phyloP scores from a whole-genome alignment of 345 rosid species.

The Kernera saxatilis region DNA sequence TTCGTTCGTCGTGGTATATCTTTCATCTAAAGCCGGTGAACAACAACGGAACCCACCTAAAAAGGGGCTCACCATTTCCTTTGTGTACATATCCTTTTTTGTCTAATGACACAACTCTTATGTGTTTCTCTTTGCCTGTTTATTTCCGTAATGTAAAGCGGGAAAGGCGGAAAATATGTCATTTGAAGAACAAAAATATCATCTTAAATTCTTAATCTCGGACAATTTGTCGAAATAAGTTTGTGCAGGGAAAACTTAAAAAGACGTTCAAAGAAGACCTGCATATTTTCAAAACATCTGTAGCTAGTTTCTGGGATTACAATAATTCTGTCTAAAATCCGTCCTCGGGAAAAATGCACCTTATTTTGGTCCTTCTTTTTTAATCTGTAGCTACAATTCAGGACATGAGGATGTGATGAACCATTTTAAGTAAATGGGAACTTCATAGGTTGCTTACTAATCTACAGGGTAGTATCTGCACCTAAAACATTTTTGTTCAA shows the following conservation, averaged over 20 bases:
- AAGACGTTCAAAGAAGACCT: neutral
- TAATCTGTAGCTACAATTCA: too few relatives aligned
- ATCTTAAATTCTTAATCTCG: neutral
- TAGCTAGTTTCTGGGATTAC: neutral
- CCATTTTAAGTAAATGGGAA: neutral
- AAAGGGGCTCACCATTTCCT: slow-evolving; percentile 9
- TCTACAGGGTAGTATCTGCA: neutral
- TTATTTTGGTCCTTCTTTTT: too few relatives aligned
- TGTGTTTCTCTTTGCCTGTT: slow-evolving; percentile 12
- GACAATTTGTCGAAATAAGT: neutral
- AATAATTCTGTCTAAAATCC: neutral
- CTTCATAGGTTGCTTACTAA: neutral
- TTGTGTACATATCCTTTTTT: slow-evolving; percentile 25
- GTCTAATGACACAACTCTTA: neutral
- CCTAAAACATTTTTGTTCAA: neutral
- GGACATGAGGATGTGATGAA: too few relatives aligned
- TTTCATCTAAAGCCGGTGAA: slow-evolving; percentile 13
- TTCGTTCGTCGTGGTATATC: neutral
- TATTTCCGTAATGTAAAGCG: neutral
- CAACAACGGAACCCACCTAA: slow-evolving; percentile 17
- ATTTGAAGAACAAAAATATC: neutral
- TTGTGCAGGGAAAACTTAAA: neutral
- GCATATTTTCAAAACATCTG: neutral
- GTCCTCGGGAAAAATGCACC: too few relatives aligned
- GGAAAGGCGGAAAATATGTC: neutral